Base-by-base conservation (phyloP, 2,329 filamentous ascomycete genomes). In the Huntiella omanensis region DNA sequence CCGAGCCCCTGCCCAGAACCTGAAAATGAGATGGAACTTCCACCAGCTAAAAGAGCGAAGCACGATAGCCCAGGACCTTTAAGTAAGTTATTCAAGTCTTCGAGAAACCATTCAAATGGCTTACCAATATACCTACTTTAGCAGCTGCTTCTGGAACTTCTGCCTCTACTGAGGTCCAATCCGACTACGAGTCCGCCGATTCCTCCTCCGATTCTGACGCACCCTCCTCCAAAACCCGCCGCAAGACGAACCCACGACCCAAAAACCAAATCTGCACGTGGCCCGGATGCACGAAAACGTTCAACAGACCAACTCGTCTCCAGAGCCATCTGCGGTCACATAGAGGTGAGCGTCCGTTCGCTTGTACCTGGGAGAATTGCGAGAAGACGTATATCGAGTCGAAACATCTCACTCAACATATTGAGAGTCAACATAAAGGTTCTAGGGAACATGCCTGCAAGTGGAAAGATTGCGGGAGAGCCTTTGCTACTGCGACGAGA, bases 321-420 rank as follows among this genome's bases (percentile, higher is more conserved):
- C 70, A 80, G 50, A 77, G 83, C 49, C 88, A 96, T 56, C 63
- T 88, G 17, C 73, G 85, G 52, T 86, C 82, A 1, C 88, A 96
- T 60, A 88, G 76, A 45, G 85, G 88, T 54, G 83, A 88, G 54
- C 76, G 87, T 1, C 77, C 85, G 0, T 92, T 82, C 60, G 68
- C 69, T 35, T 96, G 88, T 57, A 65, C 69, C 2, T 71, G 80
- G 51, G 63, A 69, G 4, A 77, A 63, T 37, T 96, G 88, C 57
- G 73, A 75, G 55, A 95, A 94, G 64, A 73, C 78, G 37, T 96
- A 93, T 58, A 73, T 85, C 11, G 83, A 91, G 51, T 75, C 84
- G 53, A 88, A 88, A 54, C 86, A 95, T 62, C 68, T 95, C 13
- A 78, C 80, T 50, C 80, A 86, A 53, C 88, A 96, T 59, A 63